Evolutionary conservation across 75 land plant species (phyloP), one percentile per base, ranked within the genome.

Genomic region (Pinus tabuliformis): DNA sequence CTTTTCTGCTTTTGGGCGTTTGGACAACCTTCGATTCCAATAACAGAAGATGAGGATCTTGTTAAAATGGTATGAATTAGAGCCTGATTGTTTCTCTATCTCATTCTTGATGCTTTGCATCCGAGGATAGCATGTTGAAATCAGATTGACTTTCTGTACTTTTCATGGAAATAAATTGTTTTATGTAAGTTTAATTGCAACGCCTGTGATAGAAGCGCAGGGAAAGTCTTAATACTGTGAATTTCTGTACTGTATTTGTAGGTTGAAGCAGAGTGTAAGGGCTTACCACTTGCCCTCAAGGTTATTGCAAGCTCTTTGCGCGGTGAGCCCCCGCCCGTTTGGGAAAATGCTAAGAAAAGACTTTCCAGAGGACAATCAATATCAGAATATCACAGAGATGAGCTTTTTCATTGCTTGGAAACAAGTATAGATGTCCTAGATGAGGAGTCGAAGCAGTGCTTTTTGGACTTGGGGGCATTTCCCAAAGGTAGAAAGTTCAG

Each of bases 281-380:
- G 92, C 21, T 85, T 87, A 36, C 92, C 92, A 2, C 56, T 90
- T 72, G 92, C 89, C 61, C 85, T 90, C 11, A 87, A 90, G 79
- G 92, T 90, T 37, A 85, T 90, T 42, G 92, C 87, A 54, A 81
- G 87, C 61, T 90, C 92, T 4, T 56, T 90, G 5, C 62, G 78
- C 6, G 81, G 74, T 28, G 83, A 81, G 57, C 79, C 78, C 24
- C 76, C 76, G 49, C 77, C 62, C 77, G 77, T 83, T 22, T 90
- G 92, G 89, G 72, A 62, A 30, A 77, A 82, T 59, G 87, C 87
- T 15, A 81, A 80, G 73, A 79, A 78, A 39, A 82, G 73, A 75
- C 61, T 90, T 33, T 73, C 85, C 11, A 63, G 79, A 77, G 82
- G 82, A n/a, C 80, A 87, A 56, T 49, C 83, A 7, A 73, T 90